These are phyloP conservation scores for Lactifluus hygrophoroides DNA, from an alignment of 768 basidiomycete species.

Conservation along the genomic window DNA sequence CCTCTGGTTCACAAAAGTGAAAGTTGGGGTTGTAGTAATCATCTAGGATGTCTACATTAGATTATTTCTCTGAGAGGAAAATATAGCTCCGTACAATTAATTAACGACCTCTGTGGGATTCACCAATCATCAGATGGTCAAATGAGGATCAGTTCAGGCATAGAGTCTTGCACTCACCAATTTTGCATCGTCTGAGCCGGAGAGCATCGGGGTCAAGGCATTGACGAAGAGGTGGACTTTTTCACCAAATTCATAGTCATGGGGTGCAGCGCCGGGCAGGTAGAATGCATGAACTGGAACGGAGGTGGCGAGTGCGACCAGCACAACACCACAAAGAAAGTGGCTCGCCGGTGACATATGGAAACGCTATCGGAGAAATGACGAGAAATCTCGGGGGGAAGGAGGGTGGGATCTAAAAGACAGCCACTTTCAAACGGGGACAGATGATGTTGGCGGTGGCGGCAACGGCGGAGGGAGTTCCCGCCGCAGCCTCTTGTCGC, in stretches of 20 bases:
- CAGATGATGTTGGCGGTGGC: background rate
- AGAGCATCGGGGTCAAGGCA: slow-evolving; percentile 79
- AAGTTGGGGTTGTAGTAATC: slow-evolving; percentile 89
- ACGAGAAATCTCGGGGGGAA: background rate
- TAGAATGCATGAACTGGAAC: slow-evolving; percentile 59
- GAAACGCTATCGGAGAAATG: background rate
- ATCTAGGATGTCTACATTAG: slow-evolving; percentile 37
- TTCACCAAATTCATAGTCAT: slow-evolving; percentile 68
- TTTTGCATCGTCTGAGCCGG: slow-evolving; percentile 58
- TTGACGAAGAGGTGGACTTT: slow-evolving; percentile 77
- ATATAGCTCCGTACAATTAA: slow-evolving; percentile 55
- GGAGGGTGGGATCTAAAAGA: background rate
- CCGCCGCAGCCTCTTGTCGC: background rate
- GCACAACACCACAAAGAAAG: slow-evolving; percentile 19
- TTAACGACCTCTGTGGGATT: slow-evolving; percentile 67
- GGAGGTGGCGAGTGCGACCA: slow-evolving; percentile 20
- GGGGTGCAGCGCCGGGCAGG: slow-evolving; percentile 84
- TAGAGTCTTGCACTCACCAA: slow-evolving; percentile 42
- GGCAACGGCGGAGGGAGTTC: background rate
- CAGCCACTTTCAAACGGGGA: background rate
- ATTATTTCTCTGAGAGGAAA: background rate
- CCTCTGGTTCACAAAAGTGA: slow-evolving; percentile 76
- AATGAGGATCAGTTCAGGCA: background rate
- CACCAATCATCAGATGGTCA: background rate
- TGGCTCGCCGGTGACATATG: slow-evolving; percentile 16